Evolutionary conservation across 163 green algal genomes (phyloP).

Genomic region (Volvox carteri): DNA sequence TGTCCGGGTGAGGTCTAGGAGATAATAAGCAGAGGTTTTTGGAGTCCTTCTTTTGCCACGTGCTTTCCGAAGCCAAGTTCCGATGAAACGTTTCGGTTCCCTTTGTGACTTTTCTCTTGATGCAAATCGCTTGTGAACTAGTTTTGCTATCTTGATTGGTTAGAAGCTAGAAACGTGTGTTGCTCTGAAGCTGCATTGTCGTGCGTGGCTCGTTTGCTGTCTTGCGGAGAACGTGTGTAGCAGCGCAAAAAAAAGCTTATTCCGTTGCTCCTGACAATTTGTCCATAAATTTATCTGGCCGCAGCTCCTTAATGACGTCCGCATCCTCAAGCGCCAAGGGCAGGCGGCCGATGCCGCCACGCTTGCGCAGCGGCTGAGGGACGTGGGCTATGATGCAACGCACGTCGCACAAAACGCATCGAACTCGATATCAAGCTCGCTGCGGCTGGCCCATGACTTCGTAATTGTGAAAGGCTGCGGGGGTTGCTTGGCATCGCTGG

Average conservation of each 20-base stretch:
- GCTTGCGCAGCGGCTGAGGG: slow-evolving; percentile 5
- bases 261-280: too few species aligned
- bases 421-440: neutral
- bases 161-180: too few species aligned
- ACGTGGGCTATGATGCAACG: slow-evolving; percentile 19
- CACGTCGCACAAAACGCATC: slow-evolving; percentile 21
- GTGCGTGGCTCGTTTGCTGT: too few species aligned
- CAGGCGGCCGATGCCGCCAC: neutral
- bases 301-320: slow-evolving; percentile 45
- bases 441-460: slow-evolving; percentile 42
- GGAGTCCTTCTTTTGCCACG: neutral
- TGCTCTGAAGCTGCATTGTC: too few species aligned
- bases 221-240: too few species aligned
- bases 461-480: slow-evolving; percentile 28
- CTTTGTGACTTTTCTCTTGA: too few species aligned
- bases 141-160: too few species aligned
- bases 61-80: neutral
- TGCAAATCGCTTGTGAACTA: too few species aligned
- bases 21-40: neutral
- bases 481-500: neutral
- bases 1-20: slow-evolving; percentile 10
- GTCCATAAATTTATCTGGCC: too few species aligned
- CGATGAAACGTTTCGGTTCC: slow-evolving; percentile 22
- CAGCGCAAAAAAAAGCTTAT: too few species aligned
- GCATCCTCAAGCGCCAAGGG: slow-evolving; percentile 32